Base-by-base conservation (phyloP, 1,139 yeast genomes). In the Blastobotrys proliferans region DNA sequence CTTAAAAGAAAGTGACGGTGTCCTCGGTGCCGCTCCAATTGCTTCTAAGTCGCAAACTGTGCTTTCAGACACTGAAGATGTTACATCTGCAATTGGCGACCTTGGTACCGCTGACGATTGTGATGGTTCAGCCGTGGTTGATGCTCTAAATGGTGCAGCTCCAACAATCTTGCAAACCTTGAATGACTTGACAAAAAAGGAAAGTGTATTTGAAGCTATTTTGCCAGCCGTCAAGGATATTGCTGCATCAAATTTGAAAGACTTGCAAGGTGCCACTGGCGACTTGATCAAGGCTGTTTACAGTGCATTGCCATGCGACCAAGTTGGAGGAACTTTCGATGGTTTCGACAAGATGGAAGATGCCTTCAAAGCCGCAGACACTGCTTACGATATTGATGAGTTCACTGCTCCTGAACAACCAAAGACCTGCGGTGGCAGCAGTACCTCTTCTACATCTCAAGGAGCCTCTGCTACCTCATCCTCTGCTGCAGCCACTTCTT, bases 11-110 rank as follows among this genome's bases (percentile, higher is more conserved):
- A 21, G 16, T 11, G 22, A 31, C 17, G 17, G 24, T 21, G 24
- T 41, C 29, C 18, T 26, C n/a, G 45, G 34, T 34, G 45, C 41
- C 10, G 29, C 37, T 28, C 45, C 45, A 37, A 37, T 41, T 24
- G 29, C 31, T 26, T 22, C 26, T 10, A 17, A 32, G 27, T 31
- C 45, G 21, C 9, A 17, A 8, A 25, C 35, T 22, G 41, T 36
- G 9, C 30, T 37, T 25, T 17, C 11, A 11, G 35, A 32, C 27
- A 33, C 38, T 31, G 16, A 41, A 21, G 38, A 36, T 28, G 33
- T 32, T 17, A 41, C 35, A 26, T 14, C 10, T 4, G 38, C 41
- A n/a, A 9, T 37, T 11, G 21, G 22, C 16, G 13, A 33, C 21
- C 24, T 41, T 20, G 40, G 34, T 11, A 16, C 27, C 19, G 26